phyloP scores from a whole-genome alignment of 2,329 filamentous ascomycete genomes.

The Verticillium nubilum region DNA sequence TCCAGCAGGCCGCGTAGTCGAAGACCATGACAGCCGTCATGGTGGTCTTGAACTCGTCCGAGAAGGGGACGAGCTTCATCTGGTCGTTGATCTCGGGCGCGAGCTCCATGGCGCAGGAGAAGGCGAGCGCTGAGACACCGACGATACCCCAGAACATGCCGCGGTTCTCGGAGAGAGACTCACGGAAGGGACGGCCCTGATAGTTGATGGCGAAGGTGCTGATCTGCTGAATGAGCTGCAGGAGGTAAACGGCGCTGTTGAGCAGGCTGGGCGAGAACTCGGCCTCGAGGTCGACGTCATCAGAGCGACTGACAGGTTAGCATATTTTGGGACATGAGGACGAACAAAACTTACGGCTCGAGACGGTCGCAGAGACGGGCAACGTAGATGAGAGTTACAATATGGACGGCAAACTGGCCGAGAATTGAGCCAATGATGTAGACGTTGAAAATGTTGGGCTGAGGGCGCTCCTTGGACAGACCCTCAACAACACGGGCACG shows the following conservation, averaged over 20 bases:
- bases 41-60: conserved; percentile 78
- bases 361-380: conserved; percentile 80
- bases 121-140: conserved; percentile 82
- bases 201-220: conserved; percentile 99
- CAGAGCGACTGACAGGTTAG: conserved; percentile 38
- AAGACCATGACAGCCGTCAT: conserved; percentile 81
- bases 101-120: conserved; percentile 91
- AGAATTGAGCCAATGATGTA: conserved; percentile 98
- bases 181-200: conserved; percentile 95
- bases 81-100: conserved; percentile 92
- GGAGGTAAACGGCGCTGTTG: conserved; percentile 93
- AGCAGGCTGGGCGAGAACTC: conserved; percentile 91
- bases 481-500: conserved; percentile 92
- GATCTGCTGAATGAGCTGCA: conserved; percentile 97
- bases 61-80: conserved; percentile 89
- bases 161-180: conserved; percentile 90
- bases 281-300: conserved; percentile 80
- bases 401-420: conserved; percentile 94
- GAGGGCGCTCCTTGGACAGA: conserved; percentile 91
- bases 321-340: neutral
- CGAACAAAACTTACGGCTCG: conserved; percentile 64
- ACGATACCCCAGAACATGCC: conserved; percentile 98
- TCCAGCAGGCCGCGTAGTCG: conserved; percentile 81
- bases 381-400: conserved; percentile 89
- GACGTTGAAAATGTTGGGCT: conserved; percentile 98